A percentile compares a stretch with the other conserved stretches of the same genome.
Conservation (phyloP, 106 monocot genomes). For the Dendrobium chrysotoxum region DNA sequence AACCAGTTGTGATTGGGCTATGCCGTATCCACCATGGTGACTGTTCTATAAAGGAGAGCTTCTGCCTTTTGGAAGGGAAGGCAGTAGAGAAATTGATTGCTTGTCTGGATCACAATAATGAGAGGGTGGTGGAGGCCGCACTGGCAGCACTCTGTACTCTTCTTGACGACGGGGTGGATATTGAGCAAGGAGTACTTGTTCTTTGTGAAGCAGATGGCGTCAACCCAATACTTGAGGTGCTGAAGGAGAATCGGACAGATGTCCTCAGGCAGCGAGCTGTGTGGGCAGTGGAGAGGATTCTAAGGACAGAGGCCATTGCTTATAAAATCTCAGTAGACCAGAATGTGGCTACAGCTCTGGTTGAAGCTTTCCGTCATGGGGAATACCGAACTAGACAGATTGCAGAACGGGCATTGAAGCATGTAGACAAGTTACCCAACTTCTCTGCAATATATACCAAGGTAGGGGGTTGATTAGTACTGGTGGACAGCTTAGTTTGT, state of each 20-base stretch:
- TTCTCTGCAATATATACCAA: conserved; percentile 84
- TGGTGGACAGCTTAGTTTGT: not conserved
- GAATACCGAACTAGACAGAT: conserved; percentile 77
- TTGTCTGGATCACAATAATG: conserved; percentile 74
- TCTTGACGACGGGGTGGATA: conserved; percentile 54
- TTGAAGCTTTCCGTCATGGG: conserved; percentile 74
- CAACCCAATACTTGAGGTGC: conserved; percentile 52
- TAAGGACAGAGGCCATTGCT: conserved; percentile 82
- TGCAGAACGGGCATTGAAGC: conserved; percentile 80
- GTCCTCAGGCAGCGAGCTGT: conserved; percentile 56
- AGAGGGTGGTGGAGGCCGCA: conserved; percentile 67
- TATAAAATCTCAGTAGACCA: conserved; percentile 50
- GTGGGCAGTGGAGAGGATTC: conserved; percentile 92
- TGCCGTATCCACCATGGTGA: conserved; percentile 66
- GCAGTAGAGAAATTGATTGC: conserved; percentile 72
- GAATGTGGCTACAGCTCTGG: conserved; percentile 66
- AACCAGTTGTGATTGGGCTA: conserved; percentile 19
- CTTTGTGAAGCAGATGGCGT: conserved; percentile 62
- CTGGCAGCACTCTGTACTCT: conserved; percentile 69
- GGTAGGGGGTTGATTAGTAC: conserved; percentile 17
- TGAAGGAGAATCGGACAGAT: conserved; percentile 48
- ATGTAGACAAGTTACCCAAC: conserved; percentile 78
- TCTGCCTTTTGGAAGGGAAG: conserved; percentile 75
- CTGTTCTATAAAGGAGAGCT: conserved; percentile 66
- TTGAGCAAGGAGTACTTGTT: conserved; percentile 57